Percentiles rank a stretch among this genome's conserved stretches.
phyloP scores from a whole-genome alignment of 306 rosid species.

The Trichosanthes truncata region DNA sequence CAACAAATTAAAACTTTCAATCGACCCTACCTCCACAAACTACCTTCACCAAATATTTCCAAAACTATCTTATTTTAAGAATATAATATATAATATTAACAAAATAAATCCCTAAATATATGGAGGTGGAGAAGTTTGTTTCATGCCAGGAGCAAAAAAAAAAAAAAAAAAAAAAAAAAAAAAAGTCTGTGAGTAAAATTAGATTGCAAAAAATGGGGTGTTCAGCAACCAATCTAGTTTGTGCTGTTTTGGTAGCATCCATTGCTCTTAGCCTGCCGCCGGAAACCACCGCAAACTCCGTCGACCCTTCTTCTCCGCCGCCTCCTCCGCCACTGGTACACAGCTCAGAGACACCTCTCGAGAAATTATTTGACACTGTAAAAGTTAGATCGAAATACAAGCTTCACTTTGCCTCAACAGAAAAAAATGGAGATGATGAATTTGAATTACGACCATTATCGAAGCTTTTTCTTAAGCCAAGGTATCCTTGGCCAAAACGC shows the following conservation, averaged over 20 bases:
- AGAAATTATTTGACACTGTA: background rate
- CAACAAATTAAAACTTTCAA: no score
- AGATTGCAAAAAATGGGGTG: background rate
- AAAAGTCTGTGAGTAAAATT: background rate
- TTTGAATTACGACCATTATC: background rate
- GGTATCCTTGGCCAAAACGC: background rate
- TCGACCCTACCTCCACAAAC: background rate
- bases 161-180: background rate
- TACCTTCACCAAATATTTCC: background rate
- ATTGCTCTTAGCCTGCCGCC: background rate
- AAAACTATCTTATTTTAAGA: background rate
- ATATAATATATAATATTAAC: background rate
- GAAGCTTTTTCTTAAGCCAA: background rate
- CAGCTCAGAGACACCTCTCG: background rate
- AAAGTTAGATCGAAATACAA: background rate
- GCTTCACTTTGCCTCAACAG: background rate
- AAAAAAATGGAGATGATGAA: background rate
- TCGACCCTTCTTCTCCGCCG: background rate
- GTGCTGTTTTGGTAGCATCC: background rate
- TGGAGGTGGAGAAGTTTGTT: background rate
- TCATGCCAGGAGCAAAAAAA: background rate
- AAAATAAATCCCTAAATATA: background rate
- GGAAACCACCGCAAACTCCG: background rate
- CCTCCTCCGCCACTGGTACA: background rate
- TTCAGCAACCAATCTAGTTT: background rate